A percentile compares a stretch with the other conserved stretches of the same genome.
phyloP scores from a whole-genome alignment of 257 asterid species.

The Solanum medicagineum region DNA sequence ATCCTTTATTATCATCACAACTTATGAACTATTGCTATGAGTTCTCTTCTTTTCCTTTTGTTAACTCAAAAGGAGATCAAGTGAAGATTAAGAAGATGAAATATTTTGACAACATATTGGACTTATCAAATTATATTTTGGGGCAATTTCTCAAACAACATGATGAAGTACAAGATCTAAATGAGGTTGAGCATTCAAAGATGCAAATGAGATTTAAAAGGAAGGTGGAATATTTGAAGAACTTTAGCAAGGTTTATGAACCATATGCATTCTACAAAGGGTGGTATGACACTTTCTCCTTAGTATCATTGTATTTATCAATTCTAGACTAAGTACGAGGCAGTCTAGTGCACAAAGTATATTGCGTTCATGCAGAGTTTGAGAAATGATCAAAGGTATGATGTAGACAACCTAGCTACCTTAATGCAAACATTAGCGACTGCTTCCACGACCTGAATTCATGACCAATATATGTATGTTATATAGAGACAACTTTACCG shows the following conservation, averaged over 20 bases:
- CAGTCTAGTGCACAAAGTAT: neutral
- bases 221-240: neutral
- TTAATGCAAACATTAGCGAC: neutral
- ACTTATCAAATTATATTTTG: neutral
- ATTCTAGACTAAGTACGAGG: neutral
- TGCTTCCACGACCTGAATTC: neutral
- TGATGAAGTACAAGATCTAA: neutral
- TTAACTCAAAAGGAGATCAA: neutral
- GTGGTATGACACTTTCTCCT: neutral
- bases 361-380: too few species aligned
- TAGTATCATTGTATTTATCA: neutral
- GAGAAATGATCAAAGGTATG: neutral
- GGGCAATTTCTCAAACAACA: neutral
- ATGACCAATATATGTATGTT: too few species aligned
- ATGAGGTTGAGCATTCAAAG: neutral
- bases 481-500: neutral
- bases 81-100: neutral
- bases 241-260: neutral
- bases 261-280: neutral
- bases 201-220: neutral
- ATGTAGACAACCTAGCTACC: too few species aligned
- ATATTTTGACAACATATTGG: neutral
- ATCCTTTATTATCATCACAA: neutral
- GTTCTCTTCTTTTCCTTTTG: neutral
- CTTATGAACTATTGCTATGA: slow-evolving; percentile 8